Percentiles rank a stretch among this genome's conserved stretches.
Conservation (phyloP, 495 filamentous ascomycete species). For the Aspergillus saccharolyticus region DNA sequence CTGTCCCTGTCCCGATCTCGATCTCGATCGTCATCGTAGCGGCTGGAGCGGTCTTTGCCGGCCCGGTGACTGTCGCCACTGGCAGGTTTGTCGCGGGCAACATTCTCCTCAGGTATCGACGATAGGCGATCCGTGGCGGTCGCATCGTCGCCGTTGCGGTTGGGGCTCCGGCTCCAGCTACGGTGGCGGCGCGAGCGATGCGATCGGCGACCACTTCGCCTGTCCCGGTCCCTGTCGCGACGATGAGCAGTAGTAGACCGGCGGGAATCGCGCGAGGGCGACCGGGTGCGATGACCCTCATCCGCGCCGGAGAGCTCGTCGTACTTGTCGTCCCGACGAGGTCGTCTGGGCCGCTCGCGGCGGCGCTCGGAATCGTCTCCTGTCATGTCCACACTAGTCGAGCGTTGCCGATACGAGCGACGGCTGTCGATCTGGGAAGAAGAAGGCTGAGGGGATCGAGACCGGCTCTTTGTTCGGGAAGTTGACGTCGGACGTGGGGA, state of each 20-base stretch:
- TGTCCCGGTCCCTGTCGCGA: conserved; percentile 42
- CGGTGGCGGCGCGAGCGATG: conserved; percentile 47
- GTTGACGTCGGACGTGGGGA: conserved; percentile 26
- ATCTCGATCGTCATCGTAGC: conserved; percentile 35
- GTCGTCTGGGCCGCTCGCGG: conserved; percentile 40
- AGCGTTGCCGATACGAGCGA: conserved; percentile 55
- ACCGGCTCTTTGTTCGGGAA: conserved; percentile 31
- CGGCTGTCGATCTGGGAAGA: conserved; percentile 43
- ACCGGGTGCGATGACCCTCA: conserved; percentile 43
- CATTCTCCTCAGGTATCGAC: conserved; percentile 18
- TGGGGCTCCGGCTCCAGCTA: conserved; percentile 29
- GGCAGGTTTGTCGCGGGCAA: conserved; percentile 17
- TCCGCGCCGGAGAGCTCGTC: conserved; percentile 37
- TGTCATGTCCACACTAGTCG: conserved; percentile 42
- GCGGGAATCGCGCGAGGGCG: conserved; percentile 48
- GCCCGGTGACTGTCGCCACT: conserved; percentile 29
- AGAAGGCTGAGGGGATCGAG: conserved; percentile 37
- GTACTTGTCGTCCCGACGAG: conserved; percentile 47
- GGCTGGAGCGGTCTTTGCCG: conserved; percentile 35
- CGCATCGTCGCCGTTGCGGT: conserved; percentile 27
- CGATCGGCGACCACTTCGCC: conserved; percentile 35
- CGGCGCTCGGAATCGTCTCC: conserved; percentile 45
- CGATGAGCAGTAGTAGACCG: conserved; percentile 42
- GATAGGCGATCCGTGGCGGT: conserved; percentile 20
- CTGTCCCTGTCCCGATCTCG: conserved; percentile 31